Evolutionary conservation across 2,329 filamentous ascomycete species (phyloP), one percentile per base, ranked within the genome.

Genomic region (Gaeumannomyces sp.): DNA sequence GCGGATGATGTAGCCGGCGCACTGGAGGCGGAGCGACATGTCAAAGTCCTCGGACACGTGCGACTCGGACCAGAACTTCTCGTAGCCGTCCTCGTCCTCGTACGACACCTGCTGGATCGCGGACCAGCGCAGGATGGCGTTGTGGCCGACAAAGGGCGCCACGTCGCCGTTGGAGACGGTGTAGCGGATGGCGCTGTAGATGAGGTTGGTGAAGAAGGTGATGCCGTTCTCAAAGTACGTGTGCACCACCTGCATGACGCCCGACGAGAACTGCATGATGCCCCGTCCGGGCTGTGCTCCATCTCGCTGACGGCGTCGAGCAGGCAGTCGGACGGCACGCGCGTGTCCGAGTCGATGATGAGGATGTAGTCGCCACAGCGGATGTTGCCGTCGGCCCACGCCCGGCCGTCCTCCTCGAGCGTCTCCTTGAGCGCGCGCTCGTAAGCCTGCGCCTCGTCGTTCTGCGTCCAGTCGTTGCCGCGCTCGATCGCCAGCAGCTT

Each of bases 371-470:
- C 92, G 65, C 92, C 92, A 28, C 96, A 81, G 63, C 92, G 90
- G 70, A 96, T 89, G 75, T 95, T 93, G 67, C 92, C 92, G 72
- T 92, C 91, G 25, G 91, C 91, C 89, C 89, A 91, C 33, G 89
- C 89, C 33, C 88, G 85, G 25, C 87, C 86, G 65, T 90, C 82
- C 61, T 88, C 85, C 60, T 87, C 83, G 53, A 93, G 81, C 25
- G 89, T 84, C 66, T 89, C 83, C 69, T 85, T 83, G 58, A 93
- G 81, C 66, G 85, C 82, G 71, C 81, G 76, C 74, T 88, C 83
- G 71, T 92, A 92, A 1, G 86, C 87, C 66, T 81, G 77, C 8
- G 84, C 84, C 74, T 92, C 89, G 66, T 91, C 86, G 60, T 83
- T 81, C 71, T 91, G 88, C 45, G 81, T 87, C 89, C 90, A 92